Evolutionary conservation across 2,329 filamentous ascomycete genomes (phyloP).

Genomic region (Stagonosporopsis chrysanthemi): DNA sequence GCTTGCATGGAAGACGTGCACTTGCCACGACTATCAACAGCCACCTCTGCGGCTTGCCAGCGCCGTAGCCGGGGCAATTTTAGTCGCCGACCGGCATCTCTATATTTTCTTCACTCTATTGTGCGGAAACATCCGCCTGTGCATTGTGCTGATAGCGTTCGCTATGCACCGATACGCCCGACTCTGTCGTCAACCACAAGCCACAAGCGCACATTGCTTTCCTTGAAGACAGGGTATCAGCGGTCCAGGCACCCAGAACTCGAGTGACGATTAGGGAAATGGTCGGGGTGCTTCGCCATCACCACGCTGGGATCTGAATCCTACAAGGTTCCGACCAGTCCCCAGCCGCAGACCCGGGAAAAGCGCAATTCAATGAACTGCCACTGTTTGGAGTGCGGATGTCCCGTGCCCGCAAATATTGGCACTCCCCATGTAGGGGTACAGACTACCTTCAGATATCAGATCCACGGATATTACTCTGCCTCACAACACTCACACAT

Average conservation of each 20-base stretch:
- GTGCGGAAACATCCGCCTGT: slow-evolving; percentile 16
- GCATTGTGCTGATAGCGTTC: slow-evolving; percentile 9
- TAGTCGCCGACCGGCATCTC: slow-evolving; percentile 16
- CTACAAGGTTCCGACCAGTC: slow-evolving; percentile 49
- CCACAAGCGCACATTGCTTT: slow-evolving; percentile 31
- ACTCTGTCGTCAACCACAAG: slow-evolving; percentile 25
- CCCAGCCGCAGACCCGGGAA: slow-evolving; percentile 48
- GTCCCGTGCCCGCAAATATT: slow-evolving; percentile 45
- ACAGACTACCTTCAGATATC: slow-evolving; percentile 41
- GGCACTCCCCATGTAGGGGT: slow-evolving; percentile 45
- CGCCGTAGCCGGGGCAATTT: slow-evolving; percentile 16
- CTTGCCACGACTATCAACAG: slow-evolving; percentile 26
- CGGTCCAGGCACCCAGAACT: slow-evolving; percentile 37
- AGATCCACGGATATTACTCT: slow-evolving; percentile 38
- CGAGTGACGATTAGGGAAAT: slow-evolving; percentile 44
- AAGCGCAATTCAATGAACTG: slow-evolving; percentile 38
- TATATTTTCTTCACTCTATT: background rate
- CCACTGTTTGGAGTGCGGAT: slow-evolving; percentile 43
- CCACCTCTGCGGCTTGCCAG: slow-evolving; percentile 24
- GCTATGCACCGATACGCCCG: slow-evolving; percentile 6
- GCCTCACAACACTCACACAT: slow-evolving; percentile 39
- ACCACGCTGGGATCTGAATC: slow-evolving; percentile 43
- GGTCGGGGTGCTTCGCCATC: slow-evolving; percentile 47
- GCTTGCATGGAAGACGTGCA: slow-evolving; percentile 30
- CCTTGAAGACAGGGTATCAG: slow-evolving; percentile 35